Evolutionary conservation across 2,329 filamentous ascomycete species (phyloP), one percentile per base, ranked within the genome.

Genomic region (Cladobotryum protrusum): DNA sequence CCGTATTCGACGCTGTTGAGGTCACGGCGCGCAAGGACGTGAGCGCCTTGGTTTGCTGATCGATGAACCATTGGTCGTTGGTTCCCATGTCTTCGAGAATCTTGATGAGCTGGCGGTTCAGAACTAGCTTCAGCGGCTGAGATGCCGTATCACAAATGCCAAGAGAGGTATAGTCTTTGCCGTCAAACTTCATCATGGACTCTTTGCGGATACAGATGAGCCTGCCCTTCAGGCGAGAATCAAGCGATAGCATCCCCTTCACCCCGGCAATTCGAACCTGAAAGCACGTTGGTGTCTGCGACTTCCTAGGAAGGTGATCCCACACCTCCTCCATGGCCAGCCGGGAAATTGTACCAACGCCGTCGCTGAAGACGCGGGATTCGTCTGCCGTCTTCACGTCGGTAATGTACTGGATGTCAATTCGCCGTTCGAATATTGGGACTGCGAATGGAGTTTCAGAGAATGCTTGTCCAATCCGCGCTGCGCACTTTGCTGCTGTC

Each of bases 21-120:
- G 83, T 84, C 43, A 86, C 80, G 11, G 67, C 66, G 3, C 81
- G 76, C 4, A 95, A 70, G 12, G 75, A 70, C 0, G 74, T 56
- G 3, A 93, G 67, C 24, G 84, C 84, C n/a, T 71, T 68, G 1
- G 72, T 69, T 63, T 93, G 89, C 1, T 88, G 67, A 0, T 72
- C 59, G 11, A 85, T 61, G 56, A 95, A 92, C 63, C 79, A 85
- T 0, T 66, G 49, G 1, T 69, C 60, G 0, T 72, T 62, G 0
- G 86, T 81, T 0, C 77, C 76, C 64, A 92, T 82, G 56, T 95
- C 89, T 60, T 95, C 89, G 1, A 95, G 65, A 5, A 95, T 89
- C 63, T 95, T 95, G 68, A 95, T 89, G 53, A 91, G 74, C 56
- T 88, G 87, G 1, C 86, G 82, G 59, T 95, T 95, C 1, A 95